Percentiles rank a stretch among this genome's conserved stretches.
Conservation (phyloP, 2,329 filamentous ascomycete genomes). For the Periconia sp. region DNA sequence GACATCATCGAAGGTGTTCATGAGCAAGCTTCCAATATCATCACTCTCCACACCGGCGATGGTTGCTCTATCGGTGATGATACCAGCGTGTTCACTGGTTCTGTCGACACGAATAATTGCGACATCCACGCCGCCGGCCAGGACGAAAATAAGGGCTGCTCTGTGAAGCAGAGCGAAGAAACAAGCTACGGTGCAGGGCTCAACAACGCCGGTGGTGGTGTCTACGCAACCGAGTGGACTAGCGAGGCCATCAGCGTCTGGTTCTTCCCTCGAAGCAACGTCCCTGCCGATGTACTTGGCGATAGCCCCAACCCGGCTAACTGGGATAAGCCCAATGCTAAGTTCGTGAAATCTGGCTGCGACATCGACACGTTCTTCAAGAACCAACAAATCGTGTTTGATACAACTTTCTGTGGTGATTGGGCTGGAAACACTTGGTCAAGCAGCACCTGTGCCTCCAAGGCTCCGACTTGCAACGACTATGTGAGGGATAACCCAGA, state of each 20-base stretch:
- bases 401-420: constrained; percentile 85
- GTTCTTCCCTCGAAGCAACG: constrained; percentile 75
- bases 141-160: constrained; percentile 49
- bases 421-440: constrained; percentile 80
- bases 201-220: constrained; percentile 54
- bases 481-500: constrained; percentile 75
- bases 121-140: constrained; percentile 52
- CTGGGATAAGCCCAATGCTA: constrained; percentile 74
- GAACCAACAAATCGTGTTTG: constrained; percentile 77
- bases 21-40: constrained; percentile 47
- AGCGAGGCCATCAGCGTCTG: constrained; percentile 73
- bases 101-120: constrained; percentile 56
- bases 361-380: constrained; percentile 73
- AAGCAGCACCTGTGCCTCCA: constrained; percentile 63
- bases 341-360: constrained; percentile 69
- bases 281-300: constrained; percentile 68
- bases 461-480: constrained; percentile 70
- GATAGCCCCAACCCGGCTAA: constrained; percentile 66
- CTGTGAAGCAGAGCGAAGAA: constrained; percentile 48
- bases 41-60: constrained; percentile 56
- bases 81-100: constrained; percentile 55
- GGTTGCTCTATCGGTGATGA: constrained; percentile 50
- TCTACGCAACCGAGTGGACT: constrained; percentile 68
- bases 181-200: constrained; percentile 59
- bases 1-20: constrained; percentile 59